Evolutionary conservation across 2,329 filamentous ascomycete genomes (phyloP).

Genomic region (Fonsecaea monophora): DNA sequence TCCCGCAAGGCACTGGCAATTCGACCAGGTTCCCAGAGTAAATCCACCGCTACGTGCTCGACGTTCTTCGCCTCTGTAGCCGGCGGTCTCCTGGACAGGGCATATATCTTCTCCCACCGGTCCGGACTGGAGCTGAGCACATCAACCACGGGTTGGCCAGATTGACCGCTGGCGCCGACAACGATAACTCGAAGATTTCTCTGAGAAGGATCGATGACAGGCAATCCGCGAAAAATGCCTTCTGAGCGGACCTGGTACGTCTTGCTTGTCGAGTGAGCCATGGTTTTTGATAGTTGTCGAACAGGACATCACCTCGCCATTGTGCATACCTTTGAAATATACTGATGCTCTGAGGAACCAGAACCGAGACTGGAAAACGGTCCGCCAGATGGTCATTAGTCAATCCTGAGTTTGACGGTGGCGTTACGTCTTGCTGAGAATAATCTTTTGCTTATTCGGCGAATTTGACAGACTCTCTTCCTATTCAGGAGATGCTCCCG

Average conservation of each 20-base stretch:
- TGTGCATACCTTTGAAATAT: background rate
- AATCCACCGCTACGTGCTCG: constrained; percentile 23
- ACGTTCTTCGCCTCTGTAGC: constrained; percentile 17
- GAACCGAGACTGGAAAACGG: constrained; percentile 4
- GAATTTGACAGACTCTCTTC: constrained; percentile 13
- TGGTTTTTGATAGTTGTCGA: constrained; percentile 11
- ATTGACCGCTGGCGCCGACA: constrained; percentile 24
- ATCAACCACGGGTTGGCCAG: constrained; percentile 23
- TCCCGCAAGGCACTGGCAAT: constrained; percentile 19
- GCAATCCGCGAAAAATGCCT: constrained; percentile 30
- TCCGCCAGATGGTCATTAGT: constrained; percentile 1
- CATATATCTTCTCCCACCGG: constrained; percentile 61
- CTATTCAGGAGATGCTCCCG: constrained; percentile 5
- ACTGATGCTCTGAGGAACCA: background rate
- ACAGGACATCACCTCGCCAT: constrained; percentile 6
- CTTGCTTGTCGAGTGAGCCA: constrained; percentile 19
- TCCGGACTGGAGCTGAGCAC: constrained; percentile 36
- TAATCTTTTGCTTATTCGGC: constrained; percentile 8
- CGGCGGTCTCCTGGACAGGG: constrained; percentile 56
- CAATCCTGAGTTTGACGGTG: constrained; percentile 10
- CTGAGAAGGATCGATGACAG: constrained; percentile 18
- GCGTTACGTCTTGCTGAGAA: background rate
- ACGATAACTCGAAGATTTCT: constrained; percentile 22
- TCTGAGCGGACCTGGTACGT: constrained; percentile 23
- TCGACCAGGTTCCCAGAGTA: constrained; percentile 21